These are phyloP conservation scores for Penicillium sp. DNA, from an alignment of 2,329 filamentous ascomycete species.

Conservation along the genomic window DNA sequence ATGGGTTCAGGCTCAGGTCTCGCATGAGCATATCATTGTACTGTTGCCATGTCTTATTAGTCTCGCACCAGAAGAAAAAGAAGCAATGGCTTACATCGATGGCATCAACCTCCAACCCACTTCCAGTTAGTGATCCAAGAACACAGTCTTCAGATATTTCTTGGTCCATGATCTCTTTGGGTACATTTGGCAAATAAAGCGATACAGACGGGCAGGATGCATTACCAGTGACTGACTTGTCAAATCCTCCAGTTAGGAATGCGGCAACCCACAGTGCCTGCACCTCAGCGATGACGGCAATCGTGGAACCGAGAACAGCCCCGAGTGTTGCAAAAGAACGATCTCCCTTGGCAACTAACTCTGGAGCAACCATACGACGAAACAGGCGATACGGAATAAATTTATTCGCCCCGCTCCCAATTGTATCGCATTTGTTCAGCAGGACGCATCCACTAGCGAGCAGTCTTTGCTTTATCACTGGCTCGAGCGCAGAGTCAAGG, in stretches of 20 bases:
- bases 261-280: conserved; percentile 26
- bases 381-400: conserved; percentile 21
- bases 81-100: conserved; percentile 16
- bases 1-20: conserved; percentile 25
- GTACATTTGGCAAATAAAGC: conserved; percentile 2
- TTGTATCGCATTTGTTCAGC: background rate
- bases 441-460: background rate
- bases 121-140: conserved; percentile 20
- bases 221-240: background rate
- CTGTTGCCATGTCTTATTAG: background rate
- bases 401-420: background rate
- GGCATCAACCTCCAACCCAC: conserved; percentile 21
- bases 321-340: conserved; percentile 23
- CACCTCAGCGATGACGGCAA: conserved; percentile 25
- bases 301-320: conserved; percentile 18
- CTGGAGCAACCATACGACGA: conserved; percentile 25
- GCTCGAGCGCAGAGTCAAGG: conserved; percentile 10
- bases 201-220: background rate
- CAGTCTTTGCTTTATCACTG: conserved; percentile 6
- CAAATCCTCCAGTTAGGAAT: conserved; percentile 23
- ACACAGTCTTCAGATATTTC: conserved; percentile 24
- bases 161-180: conserved; percentile 8
- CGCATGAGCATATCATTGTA: conserved; percentile 28
- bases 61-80: no score
- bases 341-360: conserved; percentile 22